Base-by-base conservation (phyloP, 768 basidiomycete species). In the Lenzites betulinus region DNA sequence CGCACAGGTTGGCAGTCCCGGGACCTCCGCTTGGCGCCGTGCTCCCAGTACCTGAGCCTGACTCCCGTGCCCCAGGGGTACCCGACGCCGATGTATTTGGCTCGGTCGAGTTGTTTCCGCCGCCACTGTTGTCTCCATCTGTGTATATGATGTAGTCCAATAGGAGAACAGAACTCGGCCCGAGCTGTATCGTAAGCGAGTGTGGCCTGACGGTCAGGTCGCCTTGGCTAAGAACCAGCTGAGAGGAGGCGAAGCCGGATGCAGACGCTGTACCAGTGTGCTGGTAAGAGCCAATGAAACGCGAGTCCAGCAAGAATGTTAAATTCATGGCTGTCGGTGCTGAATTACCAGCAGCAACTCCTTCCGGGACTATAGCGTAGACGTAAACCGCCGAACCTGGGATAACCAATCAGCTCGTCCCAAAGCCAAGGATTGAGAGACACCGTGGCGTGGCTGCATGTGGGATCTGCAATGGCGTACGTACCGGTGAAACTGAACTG, bases 321-420 rank as follows among this genome's bases (percentile, higher is more conserved):
- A 82, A 68, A 66, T 82, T 80, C 70, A 78, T 77, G 50, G 69
- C 66, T 6, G 78, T 75, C 20, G 78, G 76, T 8, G 74, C 67
- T 53, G 60, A 64, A 39, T 70, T 72, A 58, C 58, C 43, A 33
- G 51, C 61, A 20, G 66, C 58, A 11, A 62, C 47, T n/a, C 59
- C 71, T 12, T 73, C 64, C 5, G 77, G 77, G 33, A 77, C 68
- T 39, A 81, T 65, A 39, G 75, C 77, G 65, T 72, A 84, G 25
- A 85, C 65, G 60, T 78, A 83, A 23, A 84, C 69, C 8, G 79
- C 80, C 25, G 78, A 76, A 12, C 83, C 83, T 84, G 49, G 52
- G 54, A 50, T 26, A 49, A 26, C 18, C 39, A 28, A 28, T 62
- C 35, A 59, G 58, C 41, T 35, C 30, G n/a, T 35, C 30, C 13